Base-by-base conservation (phyloP, 2,329 filamentous ascomycete species). In the Xylariaceae sp. region DNA sequence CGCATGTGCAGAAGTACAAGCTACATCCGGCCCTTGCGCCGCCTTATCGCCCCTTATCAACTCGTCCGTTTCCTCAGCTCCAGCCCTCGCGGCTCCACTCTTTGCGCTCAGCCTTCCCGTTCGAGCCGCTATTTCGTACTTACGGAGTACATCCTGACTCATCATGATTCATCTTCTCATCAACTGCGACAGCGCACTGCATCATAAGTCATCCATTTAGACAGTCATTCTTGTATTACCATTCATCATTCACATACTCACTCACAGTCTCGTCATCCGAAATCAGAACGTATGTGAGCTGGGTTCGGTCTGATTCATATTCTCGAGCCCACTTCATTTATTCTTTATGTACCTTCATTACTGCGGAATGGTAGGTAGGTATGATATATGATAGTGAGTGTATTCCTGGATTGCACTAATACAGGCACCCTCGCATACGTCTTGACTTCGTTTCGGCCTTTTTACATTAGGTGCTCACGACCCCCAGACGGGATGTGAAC, bases 151-250 rank as follows among this genome's bases (percentile, higher is more conserved):
- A 48, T 48, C n/a, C 45, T 49, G 47, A 49, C 47, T 49, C 47
- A 49, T 30, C 47, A 62, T 62, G 61, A 62, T 60, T 62, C 61
- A 62, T 62, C 55, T 58, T 58, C 45, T 52, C 39, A 56, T 61
- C 60, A 62, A 35, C 18, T 50, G 51, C 18, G 56, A 51, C 59
- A n/a, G 47, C 50, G 56, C 51, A n/a, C 47, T 49, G 53, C 44
- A n/a, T 10, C 39, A 9, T 10, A 10, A 42, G 39, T 10, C 39
- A n/a, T 42, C 9, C 39, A 10, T n/a, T 42, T 10, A 10, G 13
- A n/a, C 42, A n/a, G 42, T n/a, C 15, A 15, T 17, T 23, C 8
- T 15, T 17, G 9, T 17, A 47, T 47, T n/a, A 42, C 11, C 37
- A 42, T 9, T 42, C 37, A 42, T 8, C 37, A 42, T 42, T 13